Evolutionary conservation across 331 rosid species (phyloP).

Genomic region (Quercus lobata): DNA sequence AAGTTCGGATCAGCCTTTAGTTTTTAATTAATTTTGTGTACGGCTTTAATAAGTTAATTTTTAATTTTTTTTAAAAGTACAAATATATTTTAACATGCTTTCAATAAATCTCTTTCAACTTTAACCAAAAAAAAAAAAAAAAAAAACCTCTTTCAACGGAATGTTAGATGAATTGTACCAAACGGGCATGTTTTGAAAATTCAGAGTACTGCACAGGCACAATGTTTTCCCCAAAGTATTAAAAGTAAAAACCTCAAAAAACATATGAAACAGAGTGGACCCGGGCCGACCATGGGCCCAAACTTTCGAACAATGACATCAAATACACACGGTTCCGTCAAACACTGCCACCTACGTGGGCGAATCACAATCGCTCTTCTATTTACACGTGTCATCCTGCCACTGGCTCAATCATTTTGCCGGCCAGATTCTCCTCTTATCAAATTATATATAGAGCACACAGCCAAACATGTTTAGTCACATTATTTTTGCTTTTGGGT

Average conservation of each 20-base stretch:
- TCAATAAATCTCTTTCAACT: too few relatives aligned
- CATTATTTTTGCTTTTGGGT: background rate
- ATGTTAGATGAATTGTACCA: too few relatives aligned
- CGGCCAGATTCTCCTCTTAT: background rate
- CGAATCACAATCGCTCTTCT: conserved; percentile 17
- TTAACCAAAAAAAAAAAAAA: too few relatives aligned
- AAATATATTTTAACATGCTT: too few relatives aligned
- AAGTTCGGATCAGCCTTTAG: too few relatives aligned
- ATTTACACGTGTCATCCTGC: conserved; percentile 5
- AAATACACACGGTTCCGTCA: conserved; percentile 30
- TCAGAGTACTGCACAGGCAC: too few relatives aligned
- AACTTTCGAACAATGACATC: conserved; percentile 13
- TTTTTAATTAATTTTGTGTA: too few relatives aligned
- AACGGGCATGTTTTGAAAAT: too few relatives aligned
- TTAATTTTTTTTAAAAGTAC: too few relatives aligned
- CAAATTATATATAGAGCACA: conserved; percentile 13
- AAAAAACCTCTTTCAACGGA: rapidly evolving
- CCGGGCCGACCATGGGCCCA: conserved; percentile 13
- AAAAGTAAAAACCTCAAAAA: background rate
- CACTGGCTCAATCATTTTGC: conserved; percentile 9
- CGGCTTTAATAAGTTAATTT: too few relatives aligned
- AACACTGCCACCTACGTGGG: conserved; percentile 18
- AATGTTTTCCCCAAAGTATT: too few relatives aligned
- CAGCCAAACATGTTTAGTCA: background rate
- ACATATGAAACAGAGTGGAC: background rate